Conservation (phyloP, 1,284 basidiomycete genomes). For the Fomitopsis betulina region DNA sequence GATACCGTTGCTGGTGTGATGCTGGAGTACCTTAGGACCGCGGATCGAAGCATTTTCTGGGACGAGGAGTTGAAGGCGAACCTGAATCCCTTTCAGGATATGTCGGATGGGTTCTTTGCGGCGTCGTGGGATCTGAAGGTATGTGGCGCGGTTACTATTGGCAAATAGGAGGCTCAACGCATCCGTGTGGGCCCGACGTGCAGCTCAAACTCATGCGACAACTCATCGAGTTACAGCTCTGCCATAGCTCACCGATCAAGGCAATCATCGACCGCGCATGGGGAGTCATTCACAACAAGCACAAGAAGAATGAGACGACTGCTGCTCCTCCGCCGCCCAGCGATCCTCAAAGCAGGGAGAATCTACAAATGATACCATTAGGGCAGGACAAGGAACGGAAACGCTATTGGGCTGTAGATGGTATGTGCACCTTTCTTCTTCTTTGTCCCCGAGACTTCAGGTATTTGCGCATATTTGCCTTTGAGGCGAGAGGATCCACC, state of each 20-base stretch:
- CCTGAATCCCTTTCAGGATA: constrained; percentile 61
- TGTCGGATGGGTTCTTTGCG: constrained; percentile 66
- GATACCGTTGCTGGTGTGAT: constrained; percentile 61
- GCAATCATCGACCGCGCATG: constrained; percentile 73
- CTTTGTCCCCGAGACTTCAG: constrained; percentile 28
- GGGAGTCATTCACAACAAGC: constrained; percentile 76
- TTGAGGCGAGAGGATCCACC: constrained; percentile 27
- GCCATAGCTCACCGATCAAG: constrained; percentile 63
- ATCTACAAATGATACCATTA: constrained; percentile 58
- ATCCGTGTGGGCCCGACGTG: constrained; percentile 2
- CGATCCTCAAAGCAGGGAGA: constrained; percentile 59
- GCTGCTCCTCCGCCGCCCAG: constrained; percentile 45
- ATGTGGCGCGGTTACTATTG: constrained; percentile 27
- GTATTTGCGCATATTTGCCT: constrained; percentile 71
- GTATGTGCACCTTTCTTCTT: constrained; percentile 54
- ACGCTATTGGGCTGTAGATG: constrained; percentile 79
- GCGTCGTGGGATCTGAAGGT: constrained; percentile 78
- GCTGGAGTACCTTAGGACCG: constrained; percentile 63
- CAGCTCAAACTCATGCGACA: constrained; percentile 77
- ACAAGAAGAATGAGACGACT: constrained; percentile 68
- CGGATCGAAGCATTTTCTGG: constrained; percentile 76
- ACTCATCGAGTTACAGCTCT: constrained; percentile 74
- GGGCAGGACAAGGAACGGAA: constrained; percentile 69
- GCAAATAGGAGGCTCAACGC: constrained; percentile 2
- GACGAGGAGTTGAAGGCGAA: constrained; percentile 60